Conservation (phyloP, 164 flowering plant genomes). For the Nymphaea colorata region DNA sequence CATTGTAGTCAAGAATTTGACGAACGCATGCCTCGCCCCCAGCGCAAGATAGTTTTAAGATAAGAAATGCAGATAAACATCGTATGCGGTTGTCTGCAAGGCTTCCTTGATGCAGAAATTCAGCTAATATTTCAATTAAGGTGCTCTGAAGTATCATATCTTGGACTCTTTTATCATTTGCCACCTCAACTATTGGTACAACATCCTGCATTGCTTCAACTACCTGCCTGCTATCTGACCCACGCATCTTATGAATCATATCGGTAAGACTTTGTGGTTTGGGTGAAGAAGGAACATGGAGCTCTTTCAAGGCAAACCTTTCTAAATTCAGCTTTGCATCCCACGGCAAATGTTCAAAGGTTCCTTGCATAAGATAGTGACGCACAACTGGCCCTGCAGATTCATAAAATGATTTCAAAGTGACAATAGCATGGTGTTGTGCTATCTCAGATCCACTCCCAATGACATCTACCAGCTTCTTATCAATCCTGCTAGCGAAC, state of each 20-base stretch:
- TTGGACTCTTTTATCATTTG: slow-evolving; percentile 21
- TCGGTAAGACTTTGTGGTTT: slow-evolving; percentile 27
- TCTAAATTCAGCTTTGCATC: slow-evolving; percentile 33
- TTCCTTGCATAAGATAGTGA: slow-evolving; percentile 19
- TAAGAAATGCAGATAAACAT: slow-evolving; percentile 29
- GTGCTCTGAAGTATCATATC: slow-evolving; percentile 33
- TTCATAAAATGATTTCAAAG: slow-evolving; percentile 31
- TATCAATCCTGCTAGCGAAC: slow-evolving; percentile 26
- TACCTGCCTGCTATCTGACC: slow-evolving; percentile 16
- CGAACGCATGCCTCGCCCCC: slow-evolving; percentile 33
- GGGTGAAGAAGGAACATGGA: slow-evolving; percentile 13
- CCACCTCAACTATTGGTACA: slow-evolving; percentile 29
- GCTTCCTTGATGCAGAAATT: slow-evolving; percentile 16
- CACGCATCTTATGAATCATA: slow-evolving; percentile 20
- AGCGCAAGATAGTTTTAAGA: slow-evolving; percentile 33
- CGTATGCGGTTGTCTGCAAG: slow-evolving; percentile 16
- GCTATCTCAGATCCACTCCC: slow-evolving; percentile 30
- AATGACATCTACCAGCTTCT: slow-evolving; percentile 26
- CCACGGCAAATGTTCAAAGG: slow-evolving; percentile 33
- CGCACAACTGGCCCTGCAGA: slow-evolving; percentile 16
- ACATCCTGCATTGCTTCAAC: slow-evolving; percentile 34
- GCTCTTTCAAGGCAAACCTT: slow-evolving; percentile 19
- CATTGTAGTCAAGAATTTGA: slow-evolving; percentile 24
- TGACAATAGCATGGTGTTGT: slow-evolving; percentile 34
- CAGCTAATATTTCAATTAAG: slow-evolving; percentile 20